A percentile compares a stretch with the other conserved stretches of the same genome.
Conservation (phyloP, 2,329 filamentous ascomycete species). For the Acarospora socialis region DNA sequence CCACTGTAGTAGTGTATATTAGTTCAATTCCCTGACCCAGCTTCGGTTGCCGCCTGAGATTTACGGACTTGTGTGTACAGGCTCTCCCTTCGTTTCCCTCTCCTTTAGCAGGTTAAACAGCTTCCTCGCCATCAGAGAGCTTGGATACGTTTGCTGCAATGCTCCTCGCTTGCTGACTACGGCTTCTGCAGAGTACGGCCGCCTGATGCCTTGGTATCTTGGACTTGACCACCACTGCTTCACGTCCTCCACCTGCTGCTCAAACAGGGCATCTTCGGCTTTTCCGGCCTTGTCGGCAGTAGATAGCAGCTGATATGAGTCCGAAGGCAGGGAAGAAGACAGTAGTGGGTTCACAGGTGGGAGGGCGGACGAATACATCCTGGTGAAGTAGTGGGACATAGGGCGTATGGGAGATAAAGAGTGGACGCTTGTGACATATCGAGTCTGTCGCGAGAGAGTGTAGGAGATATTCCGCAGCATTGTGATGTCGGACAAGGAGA, state of each 20-base stretch:
- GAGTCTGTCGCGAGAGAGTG: no score
- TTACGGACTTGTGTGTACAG: slow-evolving; percentile 75
- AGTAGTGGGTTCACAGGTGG: slow-evolving; percentile 46
- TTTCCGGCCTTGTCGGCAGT: slow-evolving; percentile 62
- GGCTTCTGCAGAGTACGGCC: slow-evolving; percentile 80
- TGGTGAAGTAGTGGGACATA: no score
- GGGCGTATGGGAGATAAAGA: no score
- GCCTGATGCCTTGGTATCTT: slow-evolving; percentile 75
- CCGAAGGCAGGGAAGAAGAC: slow-evolving; percentile 47
- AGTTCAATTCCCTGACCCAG: no score
- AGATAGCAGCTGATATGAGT: slow-evolving; percentile 74
- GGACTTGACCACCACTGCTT: slow-evolving; percentile 81
- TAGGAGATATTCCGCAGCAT: no score
- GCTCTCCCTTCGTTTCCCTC: slow-evolving; percentile 61
- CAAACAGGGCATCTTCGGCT: slow-evolving; percentile 73
- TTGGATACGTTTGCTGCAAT: slow-evolving; percentile 75
- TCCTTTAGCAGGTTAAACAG: slow-evolving; percentile 80
- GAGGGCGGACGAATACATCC: slow-evolving; percentile 36
- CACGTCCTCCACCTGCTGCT: slow-evolving; percentile 71
- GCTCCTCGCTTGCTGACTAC: slow-evolving; percentile 88
- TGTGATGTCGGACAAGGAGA: no score
- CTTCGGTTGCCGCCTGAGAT: no score
- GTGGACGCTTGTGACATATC: no score
- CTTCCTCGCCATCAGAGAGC: slow-evolving; percentile 88
- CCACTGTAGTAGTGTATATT: slow-evolving; percentile 45